Percentiles rank a stretch among this genome's conserved stretches.
Conservation (phyloP, 1,139 yeast genomes). For the Wickerhamiella infanticola region DNA sequence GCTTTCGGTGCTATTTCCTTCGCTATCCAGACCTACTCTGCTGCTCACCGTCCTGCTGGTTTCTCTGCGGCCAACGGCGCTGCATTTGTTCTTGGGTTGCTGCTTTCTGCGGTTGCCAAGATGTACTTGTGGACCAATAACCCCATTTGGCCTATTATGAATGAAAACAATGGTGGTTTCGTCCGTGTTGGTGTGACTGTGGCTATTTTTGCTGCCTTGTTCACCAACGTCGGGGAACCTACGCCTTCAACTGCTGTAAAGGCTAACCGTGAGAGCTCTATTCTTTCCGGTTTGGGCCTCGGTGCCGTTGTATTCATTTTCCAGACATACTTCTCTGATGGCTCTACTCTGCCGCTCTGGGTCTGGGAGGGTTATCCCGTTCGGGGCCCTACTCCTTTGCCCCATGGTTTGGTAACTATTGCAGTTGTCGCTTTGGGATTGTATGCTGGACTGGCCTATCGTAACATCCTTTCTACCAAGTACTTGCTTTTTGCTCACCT, state of each 20-base stretch:
- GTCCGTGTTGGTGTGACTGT: conserved; percentile 54
- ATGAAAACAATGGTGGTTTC: conserved; percentile 71
- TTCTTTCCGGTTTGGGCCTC: conserved; percentile 46
- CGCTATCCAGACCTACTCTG: conserved; percentile 40
- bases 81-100: conserved; percentile 57
- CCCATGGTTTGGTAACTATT: conserved; percentile 65
- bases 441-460: conserved; percentile 28
- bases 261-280: conserved; percentile 7
- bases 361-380: conserved; percentile 89
- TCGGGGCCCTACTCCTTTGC: conserved; percentile 76
- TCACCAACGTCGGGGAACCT: conserved; percentile 15
- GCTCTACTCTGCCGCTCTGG: conserved; percentile 79
- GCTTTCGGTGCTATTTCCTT: conserved; percentile 49
- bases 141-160: conserved; percentile 95
- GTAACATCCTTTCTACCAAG: conserved; percentile 16
- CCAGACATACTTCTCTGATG: conserved; percentile 64
- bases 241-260: conserved; percentile 12
- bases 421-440: conserved; percentile 45
- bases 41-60: conserved; percentile 25
- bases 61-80: conserved; percentile 38
- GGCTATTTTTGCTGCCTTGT: conserved; percentile 48
- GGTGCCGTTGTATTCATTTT: conserved; percentile 63
- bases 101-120: conserved; percentile 58
- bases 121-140: conserved; percentile 69
- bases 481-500: conserved; percentile 29